These are phyloP conservation scores for Metarhizium robertsii DNA, from an alignment of 2,329 filamentous ascomycete species.

Conservation along the genomic window DNA sequence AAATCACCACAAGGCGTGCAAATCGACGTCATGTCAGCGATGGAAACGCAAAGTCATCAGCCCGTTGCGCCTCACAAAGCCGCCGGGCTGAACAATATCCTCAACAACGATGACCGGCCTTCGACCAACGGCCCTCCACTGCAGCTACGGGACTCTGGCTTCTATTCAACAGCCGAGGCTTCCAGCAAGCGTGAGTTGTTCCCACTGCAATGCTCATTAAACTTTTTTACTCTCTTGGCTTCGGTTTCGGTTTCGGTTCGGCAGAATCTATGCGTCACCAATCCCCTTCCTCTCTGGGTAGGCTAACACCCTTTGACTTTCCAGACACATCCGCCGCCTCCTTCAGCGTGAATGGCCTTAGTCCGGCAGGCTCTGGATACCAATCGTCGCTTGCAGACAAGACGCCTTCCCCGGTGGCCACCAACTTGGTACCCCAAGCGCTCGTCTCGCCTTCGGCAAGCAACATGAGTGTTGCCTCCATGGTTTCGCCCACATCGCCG, in stretches of 20 bases:
- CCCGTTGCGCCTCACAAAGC: conserved; percentile 18
- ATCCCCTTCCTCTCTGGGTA: not conserved
- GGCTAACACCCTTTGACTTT: conserved; percentile 1
- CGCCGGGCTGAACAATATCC: conserved; percentile 28
- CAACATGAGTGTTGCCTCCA: conserved; percentile 58
- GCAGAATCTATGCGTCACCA: not conserved
- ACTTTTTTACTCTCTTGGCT: not conserved
- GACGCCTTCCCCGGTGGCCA: conserved; percentile 50
- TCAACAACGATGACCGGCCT: conserved; percentile 25
- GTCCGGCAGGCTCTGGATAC: conserved; percentile 36
- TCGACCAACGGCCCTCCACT: conserved; percentile 17
- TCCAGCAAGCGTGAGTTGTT: conserved; percentile 31
- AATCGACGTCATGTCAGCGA: not conserved
- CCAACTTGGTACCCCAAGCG: conserved; percentile 40
- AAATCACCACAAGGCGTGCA: not conserved
- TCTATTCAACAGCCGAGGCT: conserved; percentile 33
- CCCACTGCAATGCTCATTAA: not conserved
- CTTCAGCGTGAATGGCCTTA: conserved; percentile 27
- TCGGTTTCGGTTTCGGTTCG: not conserved
- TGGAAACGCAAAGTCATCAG: conserved; percentile 12
- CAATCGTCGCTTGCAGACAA: conserved; percentile 46
- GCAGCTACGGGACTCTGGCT: conserved; percentile 31
- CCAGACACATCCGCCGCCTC: conserved; percentile 30
- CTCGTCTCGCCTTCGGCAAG: conserved; percentile 46
- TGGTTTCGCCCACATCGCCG: conserved; percentile 51